Conservation (phyloP, 2,329 filamentous ascomycete species). For the Hyphodiscus sp. region DNA sequence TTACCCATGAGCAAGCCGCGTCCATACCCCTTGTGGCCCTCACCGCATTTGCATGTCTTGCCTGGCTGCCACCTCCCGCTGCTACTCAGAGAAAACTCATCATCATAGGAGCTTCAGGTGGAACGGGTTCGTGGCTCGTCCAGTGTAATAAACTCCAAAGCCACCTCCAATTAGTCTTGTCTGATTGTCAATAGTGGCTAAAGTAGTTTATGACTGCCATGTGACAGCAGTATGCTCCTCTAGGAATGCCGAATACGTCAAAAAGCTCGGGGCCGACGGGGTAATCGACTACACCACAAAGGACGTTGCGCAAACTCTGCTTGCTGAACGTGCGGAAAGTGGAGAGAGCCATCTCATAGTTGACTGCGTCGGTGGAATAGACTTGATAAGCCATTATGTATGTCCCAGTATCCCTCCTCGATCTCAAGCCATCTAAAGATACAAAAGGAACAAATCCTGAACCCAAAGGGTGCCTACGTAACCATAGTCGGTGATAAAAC, state of each 20-base stretch:
- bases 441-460: constrained; percentile 18
- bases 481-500: constrained; percentile 28
- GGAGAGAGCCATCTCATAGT: constrained; percentile 21
- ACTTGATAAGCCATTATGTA: constrained; percentile 22
- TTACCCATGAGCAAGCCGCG: constrained; percentile 38
- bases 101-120: constrained; percentile 25
- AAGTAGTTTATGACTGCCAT: constrained; percentile 23
- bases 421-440: neutral
- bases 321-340: constrained; percentile 2
- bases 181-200: constrained; percentile 19
- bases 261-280: constrained; percentile 22
- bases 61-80: constrained; percentile 20
- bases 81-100: constrained; percentile 18
- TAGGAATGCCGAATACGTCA: constrained; percentile 23
- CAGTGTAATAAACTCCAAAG: constrained; percentile 13
- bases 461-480: constrained; percentile 24
- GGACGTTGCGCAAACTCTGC: constrained; percentile 14
- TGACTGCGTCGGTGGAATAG: constrained; percentile 33
- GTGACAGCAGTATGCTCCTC: constrained; percentile 27
- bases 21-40: constrained; percentile 38
- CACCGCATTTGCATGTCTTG: constrained; percentile 32
- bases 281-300: constrained; percentile 25
- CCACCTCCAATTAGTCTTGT: neutral
- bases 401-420: neutral
- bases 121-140: constrained; percentile 25